These are phyloP conservation scores for Paecilomyces formosus DNA, from an alignment of 2,329 filamentous ascomycete species.

Conservation along the genomic window DNA sequence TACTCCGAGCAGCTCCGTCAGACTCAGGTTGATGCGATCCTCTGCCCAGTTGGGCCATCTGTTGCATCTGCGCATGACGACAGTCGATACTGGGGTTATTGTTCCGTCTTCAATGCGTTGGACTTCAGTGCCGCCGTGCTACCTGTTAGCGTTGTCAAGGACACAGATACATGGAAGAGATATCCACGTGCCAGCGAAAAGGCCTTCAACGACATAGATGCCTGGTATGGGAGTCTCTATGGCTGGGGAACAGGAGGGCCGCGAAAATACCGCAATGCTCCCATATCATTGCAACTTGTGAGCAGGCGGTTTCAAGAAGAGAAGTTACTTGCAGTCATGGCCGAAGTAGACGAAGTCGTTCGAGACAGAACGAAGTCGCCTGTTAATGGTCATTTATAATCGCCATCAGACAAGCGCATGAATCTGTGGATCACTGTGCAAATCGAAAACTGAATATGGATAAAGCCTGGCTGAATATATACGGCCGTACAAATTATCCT, in stretches of 20 bases:
- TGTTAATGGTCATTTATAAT: no score
- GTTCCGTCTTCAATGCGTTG: not conserved
- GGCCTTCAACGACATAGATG: not conserved
- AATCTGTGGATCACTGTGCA: no score
- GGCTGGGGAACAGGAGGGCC: not conserved
- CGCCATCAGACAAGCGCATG: no score
- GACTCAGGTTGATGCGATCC: conserved; percentile 1
- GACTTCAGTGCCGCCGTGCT: not conserved
- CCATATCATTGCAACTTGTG: not conserved
- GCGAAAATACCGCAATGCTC: not conserved
- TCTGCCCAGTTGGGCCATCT: conserved; percentile 7
- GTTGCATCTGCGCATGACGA: conserved; percentile 3
- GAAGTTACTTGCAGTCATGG: not conserved
- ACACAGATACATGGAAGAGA: not conserved
- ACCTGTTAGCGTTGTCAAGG: not conserved
- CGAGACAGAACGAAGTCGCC: not conserved
- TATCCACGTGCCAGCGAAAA: not conserved
- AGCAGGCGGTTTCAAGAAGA: not conserved
- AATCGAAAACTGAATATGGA: no score
- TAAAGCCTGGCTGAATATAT: no score
- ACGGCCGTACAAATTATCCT: no score
- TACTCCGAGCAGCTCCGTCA: not conserved
- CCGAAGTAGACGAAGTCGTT: not conserved
- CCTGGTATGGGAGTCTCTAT: not conserved
- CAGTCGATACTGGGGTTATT: not conserved